These are phyloP conservation scores for Spinellus fusiger DNA, from an alignment of 192 early-diverging fungal genomes.

Conservation along the genomic window DNA sequence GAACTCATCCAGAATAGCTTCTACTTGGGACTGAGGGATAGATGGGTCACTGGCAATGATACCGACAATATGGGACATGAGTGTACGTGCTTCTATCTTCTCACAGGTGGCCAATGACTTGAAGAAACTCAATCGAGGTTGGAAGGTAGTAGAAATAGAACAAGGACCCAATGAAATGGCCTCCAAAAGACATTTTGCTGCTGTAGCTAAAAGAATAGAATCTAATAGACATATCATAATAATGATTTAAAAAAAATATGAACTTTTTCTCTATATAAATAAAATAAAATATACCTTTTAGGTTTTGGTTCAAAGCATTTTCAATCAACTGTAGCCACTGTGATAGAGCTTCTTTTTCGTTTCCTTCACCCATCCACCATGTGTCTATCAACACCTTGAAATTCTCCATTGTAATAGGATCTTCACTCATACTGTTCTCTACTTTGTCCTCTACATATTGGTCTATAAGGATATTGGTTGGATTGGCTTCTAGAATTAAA, in stretches of 20 bases:
- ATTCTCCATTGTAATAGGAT: conserved; percentile 32
- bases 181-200: conserved; percentile 61
- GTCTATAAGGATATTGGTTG: conserved; percentile 36
- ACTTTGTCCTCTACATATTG: conserved; percentile 39
- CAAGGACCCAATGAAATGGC: conserved; percentile 63
- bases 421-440: conserved; percentile 40
- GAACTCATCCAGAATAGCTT: conserved; percentile 14
- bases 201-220: conserved; percentile 55
- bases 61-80: conserved; percentile 66
- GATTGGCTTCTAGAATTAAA: conserved; percentile 58
- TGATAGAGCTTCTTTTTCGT: conserved; percentile 33
- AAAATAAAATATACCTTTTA: conserved; percentile 27
- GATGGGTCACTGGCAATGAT: conserved; percentile 55
- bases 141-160: conserved; percentile 36
- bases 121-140: conserved; percentile 12
- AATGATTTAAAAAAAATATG: conserved; percentile 4
- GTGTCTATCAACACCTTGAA: conserved; percentile 18
- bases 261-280: neutral
- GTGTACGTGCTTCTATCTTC: conserved; percentile 56
- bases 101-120: conserved; percentile 50
- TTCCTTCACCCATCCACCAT: conserved; percentile 27
- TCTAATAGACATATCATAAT: conserved; percentile 32
- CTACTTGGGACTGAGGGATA: conserved; percentile 14
- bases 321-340: conserved; percentile 55
- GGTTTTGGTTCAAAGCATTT: conserved; percentile 44